These are phyloP conservation scores for Biscogniauxia marginata DNA, from an alignment of 2,329 filamentous ascomycete species.

Conservation along the genomic window DNA sequence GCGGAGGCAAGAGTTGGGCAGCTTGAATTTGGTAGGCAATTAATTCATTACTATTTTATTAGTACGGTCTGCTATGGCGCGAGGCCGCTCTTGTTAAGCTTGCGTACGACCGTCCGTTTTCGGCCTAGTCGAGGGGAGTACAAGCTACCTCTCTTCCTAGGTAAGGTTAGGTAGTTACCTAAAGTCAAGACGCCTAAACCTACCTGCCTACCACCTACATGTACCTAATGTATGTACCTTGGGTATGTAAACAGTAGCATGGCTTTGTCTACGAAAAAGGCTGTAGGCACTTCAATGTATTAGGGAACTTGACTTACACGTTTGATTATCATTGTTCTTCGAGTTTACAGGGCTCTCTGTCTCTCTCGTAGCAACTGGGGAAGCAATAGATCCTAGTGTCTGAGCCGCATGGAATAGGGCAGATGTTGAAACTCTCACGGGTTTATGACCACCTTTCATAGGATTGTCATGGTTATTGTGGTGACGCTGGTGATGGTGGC, in stretches of 20 bases:
- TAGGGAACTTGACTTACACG: neutral
- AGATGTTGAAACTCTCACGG: neutral
- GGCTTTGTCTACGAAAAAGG: no score
- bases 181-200: no score
- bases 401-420: slow-evolving; percentile 1
- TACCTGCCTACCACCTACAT: neutral
- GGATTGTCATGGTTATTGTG: neutral
- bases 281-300: no score
- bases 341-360: neutral
- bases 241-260: no score
- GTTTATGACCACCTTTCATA: neutral
- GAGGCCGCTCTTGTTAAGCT: neutral
- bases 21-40: neutral
- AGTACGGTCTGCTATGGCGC: neutral
- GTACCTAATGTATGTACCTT: neutral
- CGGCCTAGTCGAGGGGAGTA: neutral
- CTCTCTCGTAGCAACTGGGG: neutral
- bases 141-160: neutral
- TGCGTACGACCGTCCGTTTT: neutral
- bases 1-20: neutral
- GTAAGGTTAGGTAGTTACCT: neutral
- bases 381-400: neutral
- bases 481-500: no score
- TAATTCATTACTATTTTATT: neutral
- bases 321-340: neutral